A percentile compares a stretch with the other conserved stretches of the same genome.
These are phyloP conservation scores for Sporothrix pallida DNA, from an alignment of 2,329 filamentous ascomycete genomes.

Conservation along the genomic window DNA sequence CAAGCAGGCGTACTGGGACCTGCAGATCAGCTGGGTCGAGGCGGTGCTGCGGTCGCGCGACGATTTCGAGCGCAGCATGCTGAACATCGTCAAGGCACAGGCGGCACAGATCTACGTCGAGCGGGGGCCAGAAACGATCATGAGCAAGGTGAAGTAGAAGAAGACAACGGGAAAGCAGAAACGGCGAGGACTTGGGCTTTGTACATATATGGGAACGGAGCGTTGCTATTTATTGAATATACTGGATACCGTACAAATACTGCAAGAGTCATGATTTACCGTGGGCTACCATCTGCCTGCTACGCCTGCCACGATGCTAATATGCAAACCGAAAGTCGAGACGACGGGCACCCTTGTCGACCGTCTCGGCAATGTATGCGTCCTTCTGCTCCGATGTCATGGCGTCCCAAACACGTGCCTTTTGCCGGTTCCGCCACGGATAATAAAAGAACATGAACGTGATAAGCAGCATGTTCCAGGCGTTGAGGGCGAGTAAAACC, in stretches of 20 bases:
- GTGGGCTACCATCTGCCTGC: not conserved
- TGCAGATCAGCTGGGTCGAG: conserved; percentile 95
- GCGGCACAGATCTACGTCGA: conserved; percentile 85
- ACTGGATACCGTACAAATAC: too few species aligned
- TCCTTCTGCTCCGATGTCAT: conserved; percentile 57
- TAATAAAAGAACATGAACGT: conserved; percentile 53
- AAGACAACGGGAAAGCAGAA: not conserved
- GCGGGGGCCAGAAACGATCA: conserved; percentile 86
- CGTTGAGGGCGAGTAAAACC: conserved; percentile 49
- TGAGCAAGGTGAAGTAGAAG: conserved; percentile 83
- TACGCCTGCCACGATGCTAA: not conserved
- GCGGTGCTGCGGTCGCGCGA: conserved; percentile 83
- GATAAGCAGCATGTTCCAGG: conserved; percentile 46
- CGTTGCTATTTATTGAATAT: conserved; percentile 15
- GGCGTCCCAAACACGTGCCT: conserved; percentile 54
- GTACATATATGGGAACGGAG: conserved; percentile 19
- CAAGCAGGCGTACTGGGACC: conserved; percentile 88
- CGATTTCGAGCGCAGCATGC: conserved; percentile 90
- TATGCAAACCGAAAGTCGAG: conserved; percentile 50
- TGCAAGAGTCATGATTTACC: too few species aligned
- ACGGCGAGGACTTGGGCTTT: not conserved
- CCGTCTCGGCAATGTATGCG: conserved; percentile 54
- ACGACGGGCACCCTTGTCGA: conserved; percentile 52
- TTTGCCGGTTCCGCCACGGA: conserved; percentile 54
- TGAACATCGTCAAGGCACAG: conserved; percentile 84